Base-by-base conservation (phyloP, 192 early-diverging fungal species). In the Borealophlyctis nickersoniae region DNA sequence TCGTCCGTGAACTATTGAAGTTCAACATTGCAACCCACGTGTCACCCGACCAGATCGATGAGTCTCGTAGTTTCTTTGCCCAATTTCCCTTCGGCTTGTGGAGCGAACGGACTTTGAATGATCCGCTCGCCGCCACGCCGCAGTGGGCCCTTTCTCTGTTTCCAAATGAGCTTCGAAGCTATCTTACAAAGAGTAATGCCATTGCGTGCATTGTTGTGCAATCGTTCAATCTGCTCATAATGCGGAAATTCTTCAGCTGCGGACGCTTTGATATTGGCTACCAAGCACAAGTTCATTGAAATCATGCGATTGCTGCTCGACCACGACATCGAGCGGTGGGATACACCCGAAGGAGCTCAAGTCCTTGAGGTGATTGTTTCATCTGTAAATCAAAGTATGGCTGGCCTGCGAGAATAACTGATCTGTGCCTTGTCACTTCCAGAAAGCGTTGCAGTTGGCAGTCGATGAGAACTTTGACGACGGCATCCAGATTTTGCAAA, bases 21-120 rank as follows among this genome's bases (percentile, higher is more conserved):
- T 56, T 29, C 52, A 62, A 62, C n/a, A 62, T 62, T 58, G 60
- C 50, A 29, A 62, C 60, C 11, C 60, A 62, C 28, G 31, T 62
- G 19, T n/a, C n/a, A n/a, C n/a, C n/a, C n/a, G n/a, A n/a, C n/a
- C n/a, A n/a, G n/a, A n/a, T n/a, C n/a, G n/a, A n/a, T n/a, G n/a
- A n/a, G n/a, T n/a, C n/a, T n/a, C n/a, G n/a, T n/a, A n/a, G n/a
- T n/a, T n/a, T n/a, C n/a, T n/a, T n/a, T n/a, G n/a, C n/a, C n/a
- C n/a, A n/a, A n/a, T n/a, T n/a, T n/a, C n/a, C n/a, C n/a, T n/a
- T n/a, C n/a, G n/a, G n/a, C n/a, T n/a, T n/a, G n/a, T n/a, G n/a
- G n/a, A n/a, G n/a, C n/a, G n/a, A n/a, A n/a, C n/a, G 23, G 45
- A 26, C 58, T 51, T 30, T 56, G 52, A 24, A 24, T 1, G 52